Evolutionary conservation across 176 grass and related monocot genomes (phyloP).

Genomic region (Carex scoparia): DNA sequence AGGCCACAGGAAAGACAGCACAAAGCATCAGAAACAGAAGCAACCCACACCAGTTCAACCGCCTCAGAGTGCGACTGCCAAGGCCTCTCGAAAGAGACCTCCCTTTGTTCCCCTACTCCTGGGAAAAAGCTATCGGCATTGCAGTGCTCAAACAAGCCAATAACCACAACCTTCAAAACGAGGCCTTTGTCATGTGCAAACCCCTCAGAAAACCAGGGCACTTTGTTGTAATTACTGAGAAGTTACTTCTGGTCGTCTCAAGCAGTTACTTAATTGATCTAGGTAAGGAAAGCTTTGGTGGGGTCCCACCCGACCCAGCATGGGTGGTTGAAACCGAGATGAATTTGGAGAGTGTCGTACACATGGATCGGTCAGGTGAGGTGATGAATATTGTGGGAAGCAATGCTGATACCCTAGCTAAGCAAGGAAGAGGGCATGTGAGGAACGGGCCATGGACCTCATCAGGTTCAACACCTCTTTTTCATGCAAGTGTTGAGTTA

Average conservation of each 20-base stretch:
- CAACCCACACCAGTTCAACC: slow-evolving; percentile 68
- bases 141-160: slow-evolving; percentile 69
- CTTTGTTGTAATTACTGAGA: slow-evolving; percentile 70
- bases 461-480: slow-evolving; percentile 55
- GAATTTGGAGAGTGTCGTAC: slow-evolving; percentile 71
- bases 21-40: slow-evolving; percentile 91
- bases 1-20: slow-evolving; percentile 94
- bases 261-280: slow-evolving; percentile 57
- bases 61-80: slow-evolving; percentile 51
- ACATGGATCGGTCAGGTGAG: slow-evolving; percentile 69
- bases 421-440: slow-evolving; percentile 41
- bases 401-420: slow-evolving; percentile 57
- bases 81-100: slow-evolving; percentile 41
- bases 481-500: slow-evolving; percentile 71
- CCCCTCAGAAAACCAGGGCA: slow-evolving; percentile 44
- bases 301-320: slow-evolving; percentile 64
- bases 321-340: slow-evolving; percentile 78
- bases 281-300: slow-evolving; percentile 47
- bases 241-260: slow-evolving; percentile 47
- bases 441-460: slow-evolving; percentile 47
- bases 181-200: slow-evolving; percentile 88
- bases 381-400: slow-evolving; percentile 88
- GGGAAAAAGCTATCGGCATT: slow-evolving; percentile 80
- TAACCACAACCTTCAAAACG: slow-evolving; percentile 57
- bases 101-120: slow-evolving; percentile 64